These are phyloP conservation scores for Fomitopsis palustris DNA, from an alignment of 1,284 basidiomycete genomes.

Conservation along the genomic window DNA sequence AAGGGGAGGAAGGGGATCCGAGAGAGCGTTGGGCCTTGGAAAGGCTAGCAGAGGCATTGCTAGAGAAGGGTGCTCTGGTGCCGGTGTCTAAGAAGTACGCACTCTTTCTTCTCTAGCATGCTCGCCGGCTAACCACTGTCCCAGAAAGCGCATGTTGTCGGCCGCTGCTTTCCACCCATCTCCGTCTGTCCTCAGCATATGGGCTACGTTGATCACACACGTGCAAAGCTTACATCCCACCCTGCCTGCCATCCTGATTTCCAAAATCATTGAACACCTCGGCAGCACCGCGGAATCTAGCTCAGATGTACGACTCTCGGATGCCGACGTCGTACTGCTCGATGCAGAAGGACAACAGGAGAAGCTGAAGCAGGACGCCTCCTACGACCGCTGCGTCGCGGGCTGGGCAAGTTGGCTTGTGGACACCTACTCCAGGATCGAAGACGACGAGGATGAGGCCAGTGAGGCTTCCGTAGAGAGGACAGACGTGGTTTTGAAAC, in stretches of 20 bases:
- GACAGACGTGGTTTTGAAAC: conserved; percentile 38
- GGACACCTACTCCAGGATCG: conserved; percentile 33
- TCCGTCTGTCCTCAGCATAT: conserved; percentile 53
- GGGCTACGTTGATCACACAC: conserved; percentile 68
- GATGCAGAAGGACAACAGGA: conserved; percentile 10
- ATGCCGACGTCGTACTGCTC: conserved; percentile 15
- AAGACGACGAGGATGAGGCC: conserved; percentile 23
- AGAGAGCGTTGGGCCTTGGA: conserved; percentile 68
- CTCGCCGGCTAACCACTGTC: conserved; percentile 8
- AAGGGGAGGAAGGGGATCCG: conserved; percentile 38
- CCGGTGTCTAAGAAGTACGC: conserved; percentile 77
- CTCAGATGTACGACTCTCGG: not conserved
- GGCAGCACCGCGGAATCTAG: conserved; percentile 12
- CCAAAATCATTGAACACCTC: conserved; percentile 46
- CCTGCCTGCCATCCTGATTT: conserved; percentile 50
- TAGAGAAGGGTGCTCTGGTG: conserved; percentile 67
- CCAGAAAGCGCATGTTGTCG: conserved; percentile 58
- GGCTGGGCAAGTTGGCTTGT: conserved; percentile 66
- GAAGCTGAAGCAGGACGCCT: conserved; percentile 26
- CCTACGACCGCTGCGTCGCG: conserved; percentile 58
- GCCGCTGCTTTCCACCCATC: conserved; percentile 48
- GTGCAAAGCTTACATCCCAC: conserved; percentile 54
- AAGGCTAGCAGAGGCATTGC: conserved; percentile 57
- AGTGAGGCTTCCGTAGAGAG: conserved; percentile 30
- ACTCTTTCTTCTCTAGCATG: not conserved